Conservation (phyloP, 129 eudicot genomes). For the Artemisia argyi region DNA sequence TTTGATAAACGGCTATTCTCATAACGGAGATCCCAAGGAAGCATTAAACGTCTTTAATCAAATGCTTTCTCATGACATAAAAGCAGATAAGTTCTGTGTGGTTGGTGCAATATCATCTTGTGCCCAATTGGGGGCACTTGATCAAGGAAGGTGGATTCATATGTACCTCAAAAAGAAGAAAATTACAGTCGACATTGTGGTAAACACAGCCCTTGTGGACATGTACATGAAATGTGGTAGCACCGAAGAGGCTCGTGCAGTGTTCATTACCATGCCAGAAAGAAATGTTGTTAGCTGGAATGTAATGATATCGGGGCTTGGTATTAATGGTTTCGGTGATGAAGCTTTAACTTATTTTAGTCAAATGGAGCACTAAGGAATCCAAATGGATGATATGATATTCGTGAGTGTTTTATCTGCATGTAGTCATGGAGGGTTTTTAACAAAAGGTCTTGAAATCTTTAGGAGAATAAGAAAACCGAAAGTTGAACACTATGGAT, state of each 20-base stretch:
- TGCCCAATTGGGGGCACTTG: conserved; percentile 50
- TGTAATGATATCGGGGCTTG: conserved; percentile 53
- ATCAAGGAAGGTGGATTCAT: conserved; percentile 57
- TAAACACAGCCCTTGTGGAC: conserved; percentile 48
- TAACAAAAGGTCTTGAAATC: conserved; percentile 40
- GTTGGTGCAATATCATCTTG: conserved; percentile 48
- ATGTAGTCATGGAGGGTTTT: conserved; percentile 54
- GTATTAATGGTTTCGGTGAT: conserved; percentile 37
- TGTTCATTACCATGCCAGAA: conserved; percentile 31
- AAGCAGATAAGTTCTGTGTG: conserved; percentile 44
- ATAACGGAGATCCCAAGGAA: conserved; percentile 44
- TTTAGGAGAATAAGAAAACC: conserved; percentile 38
- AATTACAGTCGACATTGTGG: conserved; percentile 36
- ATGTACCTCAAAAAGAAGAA: conserved; percentile 39
- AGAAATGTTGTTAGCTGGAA: conserved; percentile 46
- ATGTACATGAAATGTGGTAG: conserved; percentile 68
- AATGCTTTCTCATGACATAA: conserved; percentile 39
- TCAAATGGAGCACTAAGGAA: conserved; percentile 36
- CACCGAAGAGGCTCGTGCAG: conserved; percentile 32
- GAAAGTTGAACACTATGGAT: conserved; percentile 51
- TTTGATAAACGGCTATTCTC: conserved; percentile 40
- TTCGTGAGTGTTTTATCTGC: conserved; percentile 40
- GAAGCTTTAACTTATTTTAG: conserved; percentile 36
- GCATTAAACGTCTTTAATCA: conserved; percentile 42
- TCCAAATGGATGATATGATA: conserved; percentile 40